Evolutionary conservation across 2,329 filamentous ascomycete genomes (phyloP), one percentile per base, ranked within the genome.

Genomic region (Epichloe uncinata): DNA sequence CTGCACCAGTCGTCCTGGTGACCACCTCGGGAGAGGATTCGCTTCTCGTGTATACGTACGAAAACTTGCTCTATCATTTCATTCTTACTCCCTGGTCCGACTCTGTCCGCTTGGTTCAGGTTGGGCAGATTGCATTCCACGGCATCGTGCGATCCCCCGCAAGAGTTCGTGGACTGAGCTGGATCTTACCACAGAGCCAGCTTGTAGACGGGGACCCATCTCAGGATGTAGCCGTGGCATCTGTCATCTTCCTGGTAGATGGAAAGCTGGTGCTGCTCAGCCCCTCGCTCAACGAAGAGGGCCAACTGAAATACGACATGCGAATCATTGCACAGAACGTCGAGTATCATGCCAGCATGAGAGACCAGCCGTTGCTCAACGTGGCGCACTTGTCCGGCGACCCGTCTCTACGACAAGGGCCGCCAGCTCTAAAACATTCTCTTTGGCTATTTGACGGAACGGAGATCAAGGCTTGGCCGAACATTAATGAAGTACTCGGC

Each of bases 51-150:
- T 98, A 98, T 65, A 98, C 93, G 0, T 90, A 95, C 63, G 91
- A 97, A 63, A 98, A 98, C 64, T 77, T 94, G 11, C 75, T 98
- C 15, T 93, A 96, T 61, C 93, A 98, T 64, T 98, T 89, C 64
- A 82, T 98, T 53, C 91, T 98, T 55, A 82, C 86, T 0, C 77
- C 81, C 0, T 75, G 80, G 20, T 74, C 78, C n/a, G 82, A 75
- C 15, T 71, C 82, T 20, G 78, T 95, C 35, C 83, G 82, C 42
- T 75, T 97, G 33, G 79, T 95, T 6, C 89, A 95, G 62, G 90
- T 97, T n/a, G 93, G 94, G 9, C 93, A 97, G 64, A 98, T 98
- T 60, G 91, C 88, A 12, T 93, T 98, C 58, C 87, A 98, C 64
- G 93, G 93, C 43, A 96, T 98, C 54, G 90, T 98, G 42, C 77